A percentile compares a stretch with the other conserved stretches of the same genome.
Evolutionary conservation across 169 alveolate genomes (phyloP).

Genomic region (Plasmodium gallinaceum): DNA sequence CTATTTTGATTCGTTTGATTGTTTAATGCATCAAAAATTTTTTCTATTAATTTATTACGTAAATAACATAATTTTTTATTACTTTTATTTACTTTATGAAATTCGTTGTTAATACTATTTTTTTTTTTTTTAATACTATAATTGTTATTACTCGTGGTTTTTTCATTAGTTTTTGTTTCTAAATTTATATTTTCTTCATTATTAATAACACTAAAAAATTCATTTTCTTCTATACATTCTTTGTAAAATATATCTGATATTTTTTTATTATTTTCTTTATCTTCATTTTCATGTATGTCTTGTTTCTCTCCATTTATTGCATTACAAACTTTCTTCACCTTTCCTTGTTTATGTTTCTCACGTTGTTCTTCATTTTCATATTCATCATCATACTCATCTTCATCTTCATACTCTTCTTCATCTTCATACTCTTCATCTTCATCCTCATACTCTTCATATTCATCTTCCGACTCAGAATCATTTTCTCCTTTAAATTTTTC

Average conservation of each 20-base stretch:
- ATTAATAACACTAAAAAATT: neutral
- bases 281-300: neutral
- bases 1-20: neutral
- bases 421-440: neutral
- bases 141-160: neutral
- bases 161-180: neutral
- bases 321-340: neutral
- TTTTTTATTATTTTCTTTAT: neutral
- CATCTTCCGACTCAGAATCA: neutral
- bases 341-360: neutral
- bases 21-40: conserved; percentile 34
- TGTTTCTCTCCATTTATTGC: neutral
- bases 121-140: conserved; percentile 11
- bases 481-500: neutral
- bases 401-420: neutral
- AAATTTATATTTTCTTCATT: neutral
- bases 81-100: neutral
- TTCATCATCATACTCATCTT: neutral
- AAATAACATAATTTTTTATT: conserved; percentile 17
- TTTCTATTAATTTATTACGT: conserved; percentile 43
- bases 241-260: neutral
- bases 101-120: conserved; percentile 16
- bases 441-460: neutral
- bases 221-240: neutral
- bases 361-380: neutral